Evolutionary conservation across 75 land plant genomes (phyloP).

Genomic region (Selaginella tamariscina): DNA sequence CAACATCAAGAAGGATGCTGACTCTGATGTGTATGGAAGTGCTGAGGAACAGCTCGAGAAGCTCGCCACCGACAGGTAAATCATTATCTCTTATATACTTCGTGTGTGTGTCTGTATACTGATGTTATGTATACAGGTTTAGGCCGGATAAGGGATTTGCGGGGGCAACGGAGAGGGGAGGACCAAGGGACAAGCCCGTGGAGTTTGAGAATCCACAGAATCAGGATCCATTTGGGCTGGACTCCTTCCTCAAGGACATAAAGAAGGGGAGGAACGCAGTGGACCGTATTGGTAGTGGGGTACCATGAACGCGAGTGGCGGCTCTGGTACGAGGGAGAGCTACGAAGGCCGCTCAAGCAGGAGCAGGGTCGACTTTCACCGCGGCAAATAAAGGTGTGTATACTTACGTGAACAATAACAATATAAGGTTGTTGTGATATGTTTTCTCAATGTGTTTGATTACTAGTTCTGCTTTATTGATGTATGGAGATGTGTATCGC

Average conservation of each 20-base stretch:
- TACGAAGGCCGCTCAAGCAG: conserved; percentile 11
- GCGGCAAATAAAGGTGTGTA: neutral
- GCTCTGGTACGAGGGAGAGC: neutral
- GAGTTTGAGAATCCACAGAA: neutral
- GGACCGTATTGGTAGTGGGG: neutral
- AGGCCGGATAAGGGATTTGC: conserved; percentile 11
- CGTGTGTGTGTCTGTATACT: too few relatives aligned
- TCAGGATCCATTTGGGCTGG: conserved; percentile 8
- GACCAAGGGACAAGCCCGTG: conserved; percentile 8
- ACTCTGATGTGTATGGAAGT: conserved; percentile 11
- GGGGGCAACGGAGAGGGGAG: conserved; percentile 4
- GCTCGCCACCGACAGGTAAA: neutral
- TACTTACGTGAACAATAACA: neutral
- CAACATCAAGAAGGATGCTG: conserved; percentile 40
- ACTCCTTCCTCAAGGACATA: neutral
- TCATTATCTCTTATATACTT: too few relatives aligned
- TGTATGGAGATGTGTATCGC: too few relatives aligned
- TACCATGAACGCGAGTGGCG: conserved; percentile 6
- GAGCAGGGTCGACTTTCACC: conserved; percentile 5
- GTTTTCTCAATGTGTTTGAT: too few relatives aligned
- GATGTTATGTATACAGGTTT: too few relatives aligned
- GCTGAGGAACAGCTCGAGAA: neutral
- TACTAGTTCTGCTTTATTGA: neutral
- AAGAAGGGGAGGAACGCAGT: neutral
- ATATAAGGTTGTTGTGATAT: neutral